These are phyloP conservation scores for Lumnitzera littorea DNA, from an alignment of 345 rosid genomes.

Conservation along the genomic window DNA sequence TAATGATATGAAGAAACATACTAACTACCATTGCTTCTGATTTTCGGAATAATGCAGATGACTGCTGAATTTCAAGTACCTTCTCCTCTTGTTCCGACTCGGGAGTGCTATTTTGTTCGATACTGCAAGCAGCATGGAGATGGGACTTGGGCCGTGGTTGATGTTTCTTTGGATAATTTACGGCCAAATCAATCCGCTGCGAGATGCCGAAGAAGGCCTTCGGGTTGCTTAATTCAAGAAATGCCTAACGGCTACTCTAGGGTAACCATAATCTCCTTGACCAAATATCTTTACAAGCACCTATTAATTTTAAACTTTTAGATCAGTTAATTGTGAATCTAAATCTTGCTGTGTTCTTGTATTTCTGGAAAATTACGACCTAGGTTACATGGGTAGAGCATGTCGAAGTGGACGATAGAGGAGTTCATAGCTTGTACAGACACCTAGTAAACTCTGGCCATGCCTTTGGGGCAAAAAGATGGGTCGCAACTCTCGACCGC, in stretches of 20 bases:
- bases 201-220: constrained; percentile 71
- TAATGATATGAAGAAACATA: constrained; percentile 1
- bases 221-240: constrained; percentile 85
- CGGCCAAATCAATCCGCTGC: constrained; percentile 32
- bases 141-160: constrained; percentile 89
- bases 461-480: constrained; percentile 85
- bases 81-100: constrained; percentile 72
- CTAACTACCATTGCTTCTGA: neutral
- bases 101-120: constrained; percentile 65
- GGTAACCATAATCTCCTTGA: constrained; percentile 21
- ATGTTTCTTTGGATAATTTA: constrained; percentile 73
- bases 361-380: neutral
- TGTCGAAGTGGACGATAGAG: constrained; percentile 81
- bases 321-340: too few relatives aligned
- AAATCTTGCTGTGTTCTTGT: too few relatives aligned
- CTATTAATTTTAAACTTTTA: too few relatives aligned
- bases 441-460: constrained; percentile 54
- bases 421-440: constrained; percentile 50
- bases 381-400: constrained; percentile 95
- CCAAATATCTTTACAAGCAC: too few relatives aligned
- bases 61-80: constrained; percentile 74
- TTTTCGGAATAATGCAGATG: constrained; percentile 38
- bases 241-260: constrained; percentile 70
- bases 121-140: constrained; percentile 73
- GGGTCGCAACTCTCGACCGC: constrained; percentile 76